Evolutionary conservation across 169 alveolate species (phyloP), one percentile per base, ranked within the genome.

Genomic region (Eimeria tenella): DNA sequence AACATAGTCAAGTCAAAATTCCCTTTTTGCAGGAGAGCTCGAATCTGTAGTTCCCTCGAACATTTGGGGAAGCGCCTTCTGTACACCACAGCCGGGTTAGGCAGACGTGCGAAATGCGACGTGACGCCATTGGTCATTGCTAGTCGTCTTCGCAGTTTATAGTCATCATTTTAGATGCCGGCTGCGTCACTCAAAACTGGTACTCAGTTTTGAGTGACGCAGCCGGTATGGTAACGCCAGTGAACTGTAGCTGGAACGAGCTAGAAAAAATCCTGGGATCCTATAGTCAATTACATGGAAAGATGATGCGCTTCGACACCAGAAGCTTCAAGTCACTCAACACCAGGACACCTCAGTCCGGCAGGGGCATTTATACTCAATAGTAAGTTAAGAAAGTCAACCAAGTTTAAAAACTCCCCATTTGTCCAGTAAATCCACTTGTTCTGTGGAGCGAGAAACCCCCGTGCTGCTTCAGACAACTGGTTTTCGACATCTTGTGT

Each of bases 291-390:
- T 58, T 58, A 58, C 11, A 58, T 3, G 19, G 68, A 17, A 58
- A 58, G 68, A 58, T 58, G 68, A 58, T 3, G 19, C 68, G 68
- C 68, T 17, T 58, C 68, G 19, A 17, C 68, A 58, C 25, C 50
- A 13, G 73, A 62, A 23, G 56, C 9, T 4, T 55, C 74, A 60
- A 19, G 77, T 17, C 91, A 62, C 50, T 83, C n/a, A 10, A 4
- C 62, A 13, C 77, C 55, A 23, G 83, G 70, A 77, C 95, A 91
- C 17, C 56, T 73, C 65, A 91, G 70, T 21, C 95, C 95, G 8
- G 75, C 95, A 5, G 95, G 95, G 10, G 95, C 91, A 62, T 91
- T 91, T 55, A 91, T 62, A 49, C 62, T n/a, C 49, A 65, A 52
- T 8, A 91, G 86, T 49, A 63, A 86, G 31, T 91, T 91, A 25